Conservation (phyloP, 2,329 filamentous ascomycete genomes). For the Xylariaceae sp. region DNA sequence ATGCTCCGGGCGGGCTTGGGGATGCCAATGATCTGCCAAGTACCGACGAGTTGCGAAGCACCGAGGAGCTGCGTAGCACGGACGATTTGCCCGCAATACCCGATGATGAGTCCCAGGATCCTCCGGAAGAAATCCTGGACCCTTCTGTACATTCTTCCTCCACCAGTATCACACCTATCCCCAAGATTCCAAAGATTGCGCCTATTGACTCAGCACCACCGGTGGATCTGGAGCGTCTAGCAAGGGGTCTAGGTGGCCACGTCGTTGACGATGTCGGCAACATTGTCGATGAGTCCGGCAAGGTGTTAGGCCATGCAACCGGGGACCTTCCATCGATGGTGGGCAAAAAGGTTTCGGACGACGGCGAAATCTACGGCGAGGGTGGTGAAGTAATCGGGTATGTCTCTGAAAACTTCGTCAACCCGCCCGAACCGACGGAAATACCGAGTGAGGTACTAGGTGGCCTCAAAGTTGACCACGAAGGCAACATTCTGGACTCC, state of each 20-base stretch:
- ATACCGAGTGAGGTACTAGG: slow-evolving; percentile 27
- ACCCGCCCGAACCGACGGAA: slow-evolving; percentile 22
- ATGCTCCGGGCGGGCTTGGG: slow-evolving; percentile 18
- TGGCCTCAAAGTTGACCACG: slow-evolving; percentile 41
- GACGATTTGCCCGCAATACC: slow-evolving; percentile 22
- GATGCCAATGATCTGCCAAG: slow-evolving; percentile 24
- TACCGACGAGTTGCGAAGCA: slow-evolving; percentile 21
- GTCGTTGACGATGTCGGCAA: slow-evolving; percentile 54
- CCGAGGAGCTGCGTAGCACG: slow-evolving; percentile 21
- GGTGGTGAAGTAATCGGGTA: slow-evolving; percentile 43
- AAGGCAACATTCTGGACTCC: slow-evolving; percentile 46
- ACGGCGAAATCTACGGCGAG: slow-evolving; percentile 47
- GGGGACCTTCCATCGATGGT: slow-evolving; percentile 57
- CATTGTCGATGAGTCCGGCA: slow-evolving; percentile 48
- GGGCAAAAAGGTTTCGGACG: slow-evolving; percentile 43
- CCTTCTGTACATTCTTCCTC: slow-evolving; percentile 33
- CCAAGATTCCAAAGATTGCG: slow-evolving; percentile 41
- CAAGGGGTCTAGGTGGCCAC: slow-evolving; percentile 45
- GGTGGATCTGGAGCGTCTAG: slow-evolving; percentile 33
- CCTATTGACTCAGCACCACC: slow-evolving; percentile 36
- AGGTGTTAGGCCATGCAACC: slow-evolving; percentile 50
- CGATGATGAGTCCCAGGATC: slow-evolving; percentile 28
- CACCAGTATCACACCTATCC: slow-evolving; percentile 41
- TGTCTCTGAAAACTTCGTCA: slow-evolving; percentile 41
- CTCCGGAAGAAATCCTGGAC: slow-evolving; percentile 34